Percentiles rank a stretch among this genome's conserved stretches.
These are phyloP conservation scores for Aureobasidium sp. DNA, from an alignment of 2,329 filamentous ascomycete species.

Conservation along the genomic window DNA sequence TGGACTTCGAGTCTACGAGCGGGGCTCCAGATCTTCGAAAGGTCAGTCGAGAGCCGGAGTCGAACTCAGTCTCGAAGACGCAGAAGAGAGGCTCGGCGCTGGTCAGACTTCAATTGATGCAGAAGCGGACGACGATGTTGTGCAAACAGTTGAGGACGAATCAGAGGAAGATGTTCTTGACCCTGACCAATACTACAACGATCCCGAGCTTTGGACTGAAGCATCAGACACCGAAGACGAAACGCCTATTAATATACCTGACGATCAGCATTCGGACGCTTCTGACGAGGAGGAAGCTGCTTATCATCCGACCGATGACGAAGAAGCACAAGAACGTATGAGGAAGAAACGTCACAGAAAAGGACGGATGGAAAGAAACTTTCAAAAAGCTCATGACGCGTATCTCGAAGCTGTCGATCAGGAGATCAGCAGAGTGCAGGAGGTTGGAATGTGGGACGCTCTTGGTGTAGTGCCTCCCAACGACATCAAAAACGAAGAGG, in stretches of 20 bases:
- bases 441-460: conserved; percentile 38
- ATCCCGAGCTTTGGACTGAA: conserved; percentile 28
- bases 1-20: conserved; percentile 41
- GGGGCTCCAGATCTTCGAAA: background rate
- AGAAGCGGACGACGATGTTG: background rate
- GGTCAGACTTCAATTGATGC: background rate
- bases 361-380: conserved; percentile 1
- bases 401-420: conserved; percentile 45
- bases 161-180: conserved; percentile 27
- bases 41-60: conserved; percentile 6
- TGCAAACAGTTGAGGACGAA: conserved; percentile 15
- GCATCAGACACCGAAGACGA: conserved; percentile 19
- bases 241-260: background rate
- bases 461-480: conserved; percentile 30
- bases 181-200: conserved; percentile 44
- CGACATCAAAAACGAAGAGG: conserved; percentile 19
- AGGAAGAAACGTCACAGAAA: conserved; percentile 7
- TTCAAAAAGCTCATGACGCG: conserved; percentile 29
- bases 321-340: conserved; percentile 8
- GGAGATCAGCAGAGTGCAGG: conserved; percentile 37
- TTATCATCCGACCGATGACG: background rate
- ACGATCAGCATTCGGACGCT: background rate
- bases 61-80: conserved; percentile 33
- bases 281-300: background rate
- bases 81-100: conserved; percentile 35